Base-by-base conservation (phyloP, 179 eudicot genomes). In the Silene noctiflora region DNA sequence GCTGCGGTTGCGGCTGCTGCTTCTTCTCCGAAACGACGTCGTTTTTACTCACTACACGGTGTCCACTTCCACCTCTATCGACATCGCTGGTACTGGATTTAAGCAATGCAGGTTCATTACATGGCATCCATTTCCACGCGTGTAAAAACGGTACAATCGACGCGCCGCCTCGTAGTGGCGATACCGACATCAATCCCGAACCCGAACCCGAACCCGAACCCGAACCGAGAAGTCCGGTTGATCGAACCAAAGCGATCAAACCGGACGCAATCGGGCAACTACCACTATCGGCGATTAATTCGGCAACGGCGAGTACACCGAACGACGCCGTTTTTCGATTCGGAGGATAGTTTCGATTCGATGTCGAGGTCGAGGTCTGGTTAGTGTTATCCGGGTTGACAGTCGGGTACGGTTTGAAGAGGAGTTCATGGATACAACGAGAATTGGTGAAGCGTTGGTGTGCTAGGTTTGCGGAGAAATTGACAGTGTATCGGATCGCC, bases 101-200 rank as follows among this genome's bases (percentile, higher is more conserved):
- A 14, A 71, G 12, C 25, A 74, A 21, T 16, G 64, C 69, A 5
- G 88, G 86, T 71, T 87, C 90, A 74, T 87, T 88, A 51, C 97
- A 89, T 4, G 97, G 96, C 24, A 88, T 31, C 94, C 94, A 90
- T 78, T 87, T 93, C 53, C 90, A 82, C 0, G 85, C 93, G 6
- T 84, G 88, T 31, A 89, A 70, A 22, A 91, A 89, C 0, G 92
- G 91, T 8, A 92, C 35, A 13, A 90, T 82, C 27, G 88, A 76
- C 4, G 90, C 62, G 6, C 60, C 74, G n/a, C 90, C 78, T 75
- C 84, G 87, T 7, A 86, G 21, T 44, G 91, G 86, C 1, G 92
- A 81, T 72, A 88, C 81, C 20, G 90, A 92, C 21, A 88, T 80
- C 6, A 76, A 29, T 0, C 35, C 67, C 7, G 42, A 66, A 51